phyloP scores from a whole-genome alignment of 1,284 basidiomycete genomes.

The Mycosarcoma mackinlayi region DNA sequence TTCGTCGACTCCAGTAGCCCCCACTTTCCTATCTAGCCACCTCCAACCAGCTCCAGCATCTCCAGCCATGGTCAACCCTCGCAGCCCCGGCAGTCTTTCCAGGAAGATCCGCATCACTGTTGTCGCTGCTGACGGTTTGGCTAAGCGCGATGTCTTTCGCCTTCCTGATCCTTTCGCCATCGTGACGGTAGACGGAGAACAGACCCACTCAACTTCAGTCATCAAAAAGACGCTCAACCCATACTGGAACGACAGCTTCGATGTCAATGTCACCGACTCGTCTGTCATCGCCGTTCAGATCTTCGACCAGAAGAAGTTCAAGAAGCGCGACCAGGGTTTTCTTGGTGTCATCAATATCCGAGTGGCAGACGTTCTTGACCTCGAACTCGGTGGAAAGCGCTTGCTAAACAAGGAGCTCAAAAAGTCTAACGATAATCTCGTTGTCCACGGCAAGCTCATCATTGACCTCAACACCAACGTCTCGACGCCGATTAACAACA shows the following conservation, averaged over 20 bases:
- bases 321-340: constrained; percentile 92
- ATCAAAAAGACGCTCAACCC: constrained; percentile 69
- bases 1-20: no score
- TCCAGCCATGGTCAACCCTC: constrained; percentile 59
- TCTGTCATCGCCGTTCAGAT: constrained; percentile 93
- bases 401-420: constrained; percentile 67
- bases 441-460: constrained; percentile 68
- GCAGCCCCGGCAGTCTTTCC: constrained; percentile 53
- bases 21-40: not conserved
- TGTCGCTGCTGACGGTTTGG: constrained; percentile 66
- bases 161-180: constrained; percentile 94
- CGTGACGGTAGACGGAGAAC: constrained; percentile 91
- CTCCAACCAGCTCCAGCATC: not conserved
- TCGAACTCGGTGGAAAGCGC: constrained; percentile 89
- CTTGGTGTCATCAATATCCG: constrained; percentile 91
- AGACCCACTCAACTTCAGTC: constrained; percentile 84
- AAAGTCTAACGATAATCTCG: constrained; percentile 67
- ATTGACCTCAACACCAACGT: constrained; percentile 68
- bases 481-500: constrained; percentile 62
- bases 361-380: constrained; percentile 87
- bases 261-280: constrained; percentile 81
- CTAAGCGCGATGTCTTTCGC: constrained; percentile 71
- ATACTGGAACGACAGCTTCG: constrained; percentile 68
- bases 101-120: constrained; percentile 66
- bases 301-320: constrained; percentile 97